Base-by-base conservation (phyloP, 2,329 filamentous ascomycete genomes). In the Fusarium fujikuroi region DNA sequence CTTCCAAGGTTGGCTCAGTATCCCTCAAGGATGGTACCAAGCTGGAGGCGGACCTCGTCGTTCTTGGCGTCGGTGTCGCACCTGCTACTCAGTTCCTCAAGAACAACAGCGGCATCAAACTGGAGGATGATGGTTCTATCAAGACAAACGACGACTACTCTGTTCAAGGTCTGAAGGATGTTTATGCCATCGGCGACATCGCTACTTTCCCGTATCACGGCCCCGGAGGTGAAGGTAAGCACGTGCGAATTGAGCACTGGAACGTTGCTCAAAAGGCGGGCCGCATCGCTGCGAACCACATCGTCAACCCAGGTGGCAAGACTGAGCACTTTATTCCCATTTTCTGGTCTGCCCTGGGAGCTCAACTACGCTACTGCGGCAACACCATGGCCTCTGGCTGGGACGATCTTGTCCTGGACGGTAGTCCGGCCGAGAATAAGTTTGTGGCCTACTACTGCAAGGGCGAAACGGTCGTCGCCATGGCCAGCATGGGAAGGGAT, bases 181-280 rank as follows among this genome's bases (percentile, higher is more conserved):
- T 98, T 58, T 99, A 93, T 79, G 96, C 96, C 19, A 90, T 99
- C 69, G 95, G 95, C 59, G 96, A 99, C 80, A 98, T 99, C 70
- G 95, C 96, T 18, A 95, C 93, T 1, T 98, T 94, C 82, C 96
- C 96, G 0, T 99, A 99, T 85, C 89, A 94, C 81, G 96, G 96
- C 3, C 96, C 96, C 1, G 95, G 93, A 30, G 92, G 94, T 32
- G 88, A 92, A 21, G 94, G 93, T 70, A 87, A 87, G 49, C 87
- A 88, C 23, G 90, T 92, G 2, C 92, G 96, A 72, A 98, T 98
- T 79, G 96, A 99, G 86, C 96, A 99, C 81, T 99, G 96, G 96
- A 95, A 98, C 83, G 96, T 99, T 6, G 96, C 96, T 9, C 96
- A 98, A 80, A 98, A 98, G 79, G 87, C 93, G 4, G 96, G 96